These are phyloP conservation scores for Cladophialophora immunda DNA, from an alignment of 2,329 filamentous ascomycete species.

Conservation along the genomic window DNA sequence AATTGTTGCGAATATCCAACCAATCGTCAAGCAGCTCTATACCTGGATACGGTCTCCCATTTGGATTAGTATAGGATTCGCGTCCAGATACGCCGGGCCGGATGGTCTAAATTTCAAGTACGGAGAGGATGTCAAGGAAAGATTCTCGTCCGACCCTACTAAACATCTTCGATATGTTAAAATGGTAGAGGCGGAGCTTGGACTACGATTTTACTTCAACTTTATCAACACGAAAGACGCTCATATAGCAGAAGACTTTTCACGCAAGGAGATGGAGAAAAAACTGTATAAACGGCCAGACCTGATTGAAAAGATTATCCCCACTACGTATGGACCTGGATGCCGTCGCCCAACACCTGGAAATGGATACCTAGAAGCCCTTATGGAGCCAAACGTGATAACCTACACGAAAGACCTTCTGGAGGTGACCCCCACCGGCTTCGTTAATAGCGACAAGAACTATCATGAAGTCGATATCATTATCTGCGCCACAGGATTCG, in stretches of 20 bases:
- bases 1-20: constrained; percentile 48
- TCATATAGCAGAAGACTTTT: background rate
- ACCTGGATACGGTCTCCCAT: constrained; percentile 44
- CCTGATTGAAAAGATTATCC: constrained; percentile 56
- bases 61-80: constrained; percentile 40
- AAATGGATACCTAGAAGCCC: constrained; percentile 54
- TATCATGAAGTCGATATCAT: too few species aligned
- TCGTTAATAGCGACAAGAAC: constrained; percentile 6
- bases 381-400: constrained; percentile 67
- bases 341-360: constrained; percentile 56
- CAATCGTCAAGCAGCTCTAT: constrained; percentile 44
- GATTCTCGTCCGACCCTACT: background rate
- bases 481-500: too few species aligned
- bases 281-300: constrained; percentile 37
- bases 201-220: background rate
- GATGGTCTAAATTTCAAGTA: constrained; percentile 28
- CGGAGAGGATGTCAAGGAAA: background rate
- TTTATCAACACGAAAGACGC: background rate
- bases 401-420: constrained; percentile 57
- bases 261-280: background rate
- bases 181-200: background rate
- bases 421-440: constrained; percentile 18
- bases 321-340: constrained; percentile 53
- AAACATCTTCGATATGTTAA: background rate
- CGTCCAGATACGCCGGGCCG: constrained; percentile 31